Evolutionary conservation across 2,329 filamentous ascomycete genomes (phyloP).

Genomic region (Hymenoscyphus occultus): DNA sequence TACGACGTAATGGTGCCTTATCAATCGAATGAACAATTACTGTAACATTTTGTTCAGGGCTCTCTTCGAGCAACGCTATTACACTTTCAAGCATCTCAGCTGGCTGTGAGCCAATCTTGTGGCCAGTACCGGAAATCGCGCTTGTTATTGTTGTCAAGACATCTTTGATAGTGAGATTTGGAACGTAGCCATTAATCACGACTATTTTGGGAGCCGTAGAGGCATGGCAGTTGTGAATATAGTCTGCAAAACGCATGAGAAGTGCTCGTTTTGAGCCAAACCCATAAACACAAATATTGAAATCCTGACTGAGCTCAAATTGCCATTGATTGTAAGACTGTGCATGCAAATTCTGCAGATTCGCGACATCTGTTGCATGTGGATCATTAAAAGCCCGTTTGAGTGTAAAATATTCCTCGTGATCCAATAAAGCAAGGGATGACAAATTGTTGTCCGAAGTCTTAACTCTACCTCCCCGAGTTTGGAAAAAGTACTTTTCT

Average conservation of each 20-base stretch:
- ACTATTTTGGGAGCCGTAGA: conserved; percentile 57
- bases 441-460: conserved; percentile 85
- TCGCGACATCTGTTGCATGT: conserved; percentile 67
- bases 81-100: conserved; percentile 66
- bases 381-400: conserved; percentile 61
- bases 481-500: conserved; percentile 92
- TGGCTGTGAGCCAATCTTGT: conserved; percentile 50
- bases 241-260: conserved; percentile 70
- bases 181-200: conserved; percentile 81
- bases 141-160: conserved; percentile 66
- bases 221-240: conserved; percentile 52
- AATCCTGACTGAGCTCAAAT: conserved; percentile 83
- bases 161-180: conserved; percentile 63
- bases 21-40: conserved; percentile 87
- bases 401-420: conserved; percentile 84
- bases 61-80: conserved; percentile 55
- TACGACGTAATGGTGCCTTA: conserved; percentile 69
- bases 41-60: conserved; percentile 50
- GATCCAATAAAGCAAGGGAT: conserved; percentile 72
- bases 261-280: conserved; percentile 85
- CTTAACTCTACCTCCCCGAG: conserved; percentile 74
- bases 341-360: conserved; percentile 71
- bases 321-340: conserved; percentile 87
- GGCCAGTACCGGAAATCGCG: conserved; percentile 49
- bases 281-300: conserved; percentile 87